Evolutionary conservation across 1,284 basidiomycete species (phyloP), one percentile per base, ranked within the genome.

Genomic region (Hortiboletus rubellus): DNA sequence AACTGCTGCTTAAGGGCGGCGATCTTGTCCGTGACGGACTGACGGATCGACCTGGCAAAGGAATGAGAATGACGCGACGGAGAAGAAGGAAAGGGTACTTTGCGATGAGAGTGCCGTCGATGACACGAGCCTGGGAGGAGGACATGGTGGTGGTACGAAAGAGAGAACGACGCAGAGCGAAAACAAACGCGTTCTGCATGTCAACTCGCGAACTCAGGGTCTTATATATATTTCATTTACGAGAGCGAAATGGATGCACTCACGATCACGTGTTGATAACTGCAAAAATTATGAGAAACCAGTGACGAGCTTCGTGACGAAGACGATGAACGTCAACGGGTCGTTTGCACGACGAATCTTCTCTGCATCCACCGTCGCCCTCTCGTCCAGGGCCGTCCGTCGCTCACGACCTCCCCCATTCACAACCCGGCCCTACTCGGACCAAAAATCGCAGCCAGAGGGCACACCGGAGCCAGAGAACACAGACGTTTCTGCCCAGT

Each of bases 21-120:
- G 72, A 96, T 92, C 57, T 81, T 81, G 48, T 79, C 74, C 18
- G 87, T 81, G 63, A 95, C 88, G 62, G 82, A 80, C 55, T 86
- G 80, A 60, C 95, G 91, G 67, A 96, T 85, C 17, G 88, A 84
- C 76, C 94, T 96, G 40, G 52, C 17, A 43, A 52, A 37, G 50
- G 42, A 44, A 41, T 60, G 60, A 55, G 60, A 57, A 56, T 27
- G 51, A 62, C 36, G 48, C 38, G 46, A 50, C 7, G 14, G 24
- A 38, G 9, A 15, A 49, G 9, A 58, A 44, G 24, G 24, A 59
- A 38, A 50, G 73, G 82, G 62, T 68, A 96, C 95, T 92, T 93
- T 66, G 96, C 94, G 61, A 96, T 79, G 46, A 84, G 85, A 52
- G 84, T 94, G 33, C 96, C 96, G 69, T 98, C 94, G 71, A 99